phyloP scores from a whole-genome alignment of 2,329 filamentous ascomycete species.

The Aspergillus persii region DNA sequence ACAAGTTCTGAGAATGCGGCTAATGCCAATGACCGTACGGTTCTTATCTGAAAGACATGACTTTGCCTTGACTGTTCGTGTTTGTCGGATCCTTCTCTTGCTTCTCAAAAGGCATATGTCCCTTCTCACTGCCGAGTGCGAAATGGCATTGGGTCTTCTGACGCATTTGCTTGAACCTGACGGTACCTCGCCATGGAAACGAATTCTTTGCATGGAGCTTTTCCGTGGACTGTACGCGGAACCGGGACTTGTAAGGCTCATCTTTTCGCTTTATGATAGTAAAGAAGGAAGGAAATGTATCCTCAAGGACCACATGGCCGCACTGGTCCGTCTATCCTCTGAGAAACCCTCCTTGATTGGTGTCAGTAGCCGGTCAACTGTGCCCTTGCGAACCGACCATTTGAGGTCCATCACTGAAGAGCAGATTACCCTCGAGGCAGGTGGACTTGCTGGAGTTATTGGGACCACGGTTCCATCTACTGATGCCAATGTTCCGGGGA shows the following conservation, averaged over 20 bases:
- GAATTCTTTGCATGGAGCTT: conserved; percentile 86
- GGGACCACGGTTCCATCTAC: conserved; percentile 66
- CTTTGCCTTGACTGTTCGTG: conserved; percentile 78
- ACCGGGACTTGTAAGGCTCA: conserved; percentile 70
- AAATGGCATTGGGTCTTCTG: conserved; percentile 75
- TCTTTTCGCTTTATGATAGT: conserved; percentile 78
- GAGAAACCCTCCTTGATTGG: conserved; percentile 90
- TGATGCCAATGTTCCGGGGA: conserved; percentile 66
- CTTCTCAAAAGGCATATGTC: conserved; percentile 74
- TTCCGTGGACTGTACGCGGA: conserved; percentile 84
- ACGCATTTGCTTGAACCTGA: conserved; percentile 89
- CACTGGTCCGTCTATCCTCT: conserved; percentile 87
- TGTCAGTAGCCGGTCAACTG: conserved; percentile 81
- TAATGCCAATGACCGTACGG: conserved; percentile 80
- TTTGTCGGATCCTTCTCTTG: conserved; percentile 79
- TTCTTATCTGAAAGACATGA: conserved; percentile 73
- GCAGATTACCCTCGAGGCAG: conserved; percentile 84
- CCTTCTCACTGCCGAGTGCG: conserved; percentile 74
- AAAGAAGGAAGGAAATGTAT: conserved; percentile 70
- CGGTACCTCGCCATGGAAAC: conserved; percentile 73
- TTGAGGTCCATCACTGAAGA: conserved; percentile 64
- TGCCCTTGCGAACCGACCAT: conserved; percentile 63
- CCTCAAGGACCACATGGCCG: conserved; percentile 76
- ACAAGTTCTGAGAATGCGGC: conserved; percentile 69
- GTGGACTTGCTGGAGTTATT: conserved; percentile 84